Percentiles rank a stretch among this genome's conserved stretches.
These are phyloP conservation scores for Hymenoscyphus repandus DNA, from an alignment of 2,329 filamentous ascomycete species.

Conservation along the genomic window DNA sequence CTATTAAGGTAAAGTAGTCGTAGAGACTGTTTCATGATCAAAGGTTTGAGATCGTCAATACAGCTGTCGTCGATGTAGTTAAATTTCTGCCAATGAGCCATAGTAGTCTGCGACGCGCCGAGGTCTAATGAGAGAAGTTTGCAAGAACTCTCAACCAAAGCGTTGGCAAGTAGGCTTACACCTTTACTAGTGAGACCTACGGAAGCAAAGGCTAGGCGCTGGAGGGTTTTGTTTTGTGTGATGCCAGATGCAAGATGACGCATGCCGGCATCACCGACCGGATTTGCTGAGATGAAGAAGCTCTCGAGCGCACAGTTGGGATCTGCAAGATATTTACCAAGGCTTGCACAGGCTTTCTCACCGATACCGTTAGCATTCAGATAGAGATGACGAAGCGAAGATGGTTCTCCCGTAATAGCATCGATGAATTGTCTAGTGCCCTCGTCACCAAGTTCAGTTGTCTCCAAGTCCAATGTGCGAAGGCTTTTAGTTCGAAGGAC, in stretches of 20 bases:
- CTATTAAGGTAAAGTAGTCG: conserved; percentile 13
- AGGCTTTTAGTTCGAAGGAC: conserved; percentile 39
- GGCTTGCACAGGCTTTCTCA: conserved; percentile 12
- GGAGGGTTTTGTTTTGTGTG: conserved; percentile 9
- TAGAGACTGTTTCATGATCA: conserved; percentile 6
- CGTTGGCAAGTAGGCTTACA: conserved; percentile 5
- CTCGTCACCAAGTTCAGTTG: conserved; percentile 44
- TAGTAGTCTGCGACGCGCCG: conserved; percentile 12
- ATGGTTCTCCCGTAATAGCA: conserved; percentile 5
- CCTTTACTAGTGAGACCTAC: conserved; percentile 12
- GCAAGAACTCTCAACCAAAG: background rate
- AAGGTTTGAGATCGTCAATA: conserved; percentile 4
- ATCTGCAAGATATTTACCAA: conserved; percentile 14
- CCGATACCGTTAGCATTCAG: conserved; percentile 19
- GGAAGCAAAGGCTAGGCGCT: conserved; percentile 9
- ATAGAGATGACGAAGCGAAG: conserved; percentile 12
- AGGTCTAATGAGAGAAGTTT: conserved; percentile 8
- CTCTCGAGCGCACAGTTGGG: conserved; percentile 14
- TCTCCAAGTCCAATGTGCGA: conserved; percentile 47
- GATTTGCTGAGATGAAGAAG: conserved; percentile 16
- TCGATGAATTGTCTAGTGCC: conserved; percentile 28
- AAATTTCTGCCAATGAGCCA: conserved; percentile 10
- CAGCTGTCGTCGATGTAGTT: conserved; percentile 13
- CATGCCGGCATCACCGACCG: conserved; percentile 13
- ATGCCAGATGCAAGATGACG: conserved; percentile 8